Evolutionary conservation across 1,284 basidiomycete species (phyloP).

Genomic region (Boletus mariae): DNA sequence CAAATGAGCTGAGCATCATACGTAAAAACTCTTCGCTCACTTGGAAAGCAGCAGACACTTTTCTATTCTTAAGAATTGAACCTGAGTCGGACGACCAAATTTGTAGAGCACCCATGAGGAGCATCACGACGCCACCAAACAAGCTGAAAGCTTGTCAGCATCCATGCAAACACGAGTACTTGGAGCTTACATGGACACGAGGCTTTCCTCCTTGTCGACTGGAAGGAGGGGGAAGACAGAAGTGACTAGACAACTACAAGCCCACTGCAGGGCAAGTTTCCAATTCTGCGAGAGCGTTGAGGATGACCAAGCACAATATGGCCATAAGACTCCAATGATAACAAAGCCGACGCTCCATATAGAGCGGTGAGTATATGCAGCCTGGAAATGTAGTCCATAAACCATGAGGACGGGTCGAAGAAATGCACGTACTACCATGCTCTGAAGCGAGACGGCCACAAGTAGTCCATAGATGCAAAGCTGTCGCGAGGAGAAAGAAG

Average conservation of each 20-base stretch:
- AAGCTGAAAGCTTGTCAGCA: slow-evolving; percentile 27
- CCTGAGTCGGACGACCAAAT: slow-evolving; percentile 3
- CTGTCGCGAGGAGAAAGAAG: slow-evolving; percentile 22
- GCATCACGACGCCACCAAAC: slow-evolving; percentile 28
- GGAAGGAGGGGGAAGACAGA: slow-evolving; percentile 70
- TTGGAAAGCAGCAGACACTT: slow-evolving; percentile 33
- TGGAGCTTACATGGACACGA: slow-evolving; percentile 53
- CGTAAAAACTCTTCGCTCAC: slow-evolving; percentile 26
- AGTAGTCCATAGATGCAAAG: slow-evolving; percentile 30
- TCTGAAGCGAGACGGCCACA: slow-evolving; percentile 48
- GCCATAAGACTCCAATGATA: slow-evolving; percentile 69
- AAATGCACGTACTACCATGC: slow-evolving; percentile 64
- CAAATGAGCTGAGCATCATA: not conserved
- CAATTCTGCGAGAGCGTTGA: slow-evolving; percentile 30
- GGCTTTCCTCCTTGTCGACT: slow-evolving; percentile 72
- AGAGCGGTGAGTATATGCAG: slow-evolving; percentile 64
- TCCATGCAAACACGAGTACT: not conserved
- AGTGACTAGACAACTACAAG: slow-evolving; percentile 48
- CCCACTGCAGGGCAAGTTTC: slow-evolving; percentile 46
- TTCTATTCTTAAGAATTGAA: not conserved
- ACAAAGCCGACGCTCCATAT: slow-evolving; percentile 74
- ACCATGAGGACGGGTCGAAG: not conserved
- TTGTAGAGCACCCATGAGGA: slow-evolving; percentile 22
- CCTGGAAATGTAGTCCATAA: slow-evolving; percentile 39
- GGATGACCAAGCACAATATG: slow-evolving; percentile 46